Conservation (phyloP, 164 flowering plant genomes). For the Magnolia sinica region DNA sequence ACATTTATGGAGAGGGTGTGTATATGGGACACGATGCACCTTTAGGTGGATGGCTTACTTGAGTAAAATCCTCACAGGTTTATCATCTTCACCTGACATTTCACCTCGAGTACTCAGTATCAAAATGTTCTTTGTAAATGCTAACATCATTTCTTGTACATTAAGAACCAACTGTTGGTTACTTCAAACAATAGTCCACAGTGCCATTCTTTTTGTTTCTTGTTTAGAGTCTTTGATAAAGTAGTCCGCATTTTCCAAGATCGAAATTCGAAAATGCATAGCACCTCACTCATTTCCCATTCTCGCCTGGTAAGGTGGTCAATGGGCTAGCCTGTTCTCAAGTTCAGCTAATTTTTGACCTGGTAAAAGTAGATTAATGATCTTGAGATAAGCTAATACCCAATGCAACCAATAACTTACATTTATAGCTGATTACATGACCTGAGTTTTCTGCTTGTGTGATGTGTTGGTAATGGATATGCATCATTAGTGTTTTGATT, state of each 20-base stretch:
- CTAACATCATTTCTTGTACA: neutral
- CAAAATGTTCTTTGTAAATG: neutral
- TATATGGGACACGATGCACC: too few relatives aligned
- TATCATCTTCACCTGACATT: too few relatives aligned
- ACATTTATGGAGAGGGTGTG: too few relatives aligned
- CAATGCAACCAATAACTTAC: neutral
- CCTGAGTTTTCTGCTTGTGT: neutral
- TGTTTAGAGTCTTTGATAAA: neutral
- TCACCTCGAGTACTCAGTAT: too few relatives aligned
- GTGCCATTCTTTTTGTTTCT: neutral
- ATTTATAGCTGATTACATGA: neutral
- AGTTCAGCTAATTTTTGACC: neutral
- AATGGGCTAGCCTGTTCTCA: neutral
- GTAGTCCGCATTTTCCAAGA: neutral
- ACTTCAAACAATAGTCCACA: too few relatives aligned
- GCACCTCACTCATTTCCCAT: too few relatives aligned
- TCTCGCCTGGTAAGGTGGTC: neutral
- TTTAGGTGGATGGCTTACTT: too few relatives aligned
- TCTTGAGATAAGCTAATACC: neutral
- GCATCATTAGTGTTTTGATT: too few relatives aligned
- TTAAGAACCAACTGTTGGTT: neutral
- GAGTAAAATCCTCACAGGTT: too few relatives aligned
- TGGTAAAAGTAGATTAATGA: neutral
- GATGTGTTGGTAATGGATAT: neutral
- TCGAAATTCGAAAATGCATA: too few relatives aligned